Percentiles rank a stretch among this genome's conserved stretches.
Evolutionary conservation across 1,284 basidiomycete species (phyloP).

Genomic region (Tilletia walkeri): DNA sequence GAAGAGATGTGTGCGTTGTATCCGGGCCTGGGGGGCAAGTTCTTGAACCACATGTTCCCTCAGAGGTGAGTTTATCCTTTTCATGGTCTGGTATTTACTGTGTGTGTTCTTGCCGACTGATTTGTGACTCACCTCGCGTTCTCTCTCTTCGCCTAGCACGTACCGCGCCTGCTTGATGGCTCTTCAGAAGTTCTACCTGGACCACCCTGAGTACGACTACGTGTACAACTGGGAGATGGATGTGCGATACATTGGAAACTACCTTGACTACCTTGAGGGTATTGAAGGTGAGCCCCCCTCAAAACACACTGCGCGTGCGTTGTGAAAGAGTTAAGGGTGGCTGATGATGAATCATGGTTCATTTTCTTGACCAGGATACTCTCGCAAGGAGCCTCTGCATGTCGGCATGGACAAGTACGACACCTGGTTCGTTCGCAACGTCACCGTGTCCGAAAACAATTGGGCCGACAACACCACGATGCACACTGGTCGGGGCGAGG

Average conservation of each 20-base stretch:
- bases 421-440: conserved; percentile 52
- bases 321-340: too few relatives aligned
- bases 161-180: conserved; percentile 56
- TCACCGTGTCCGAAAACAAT: conserved; percentile 46
- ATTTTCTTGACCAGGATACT: conserved; percentile 24
- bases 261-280: conserved; percentile 54
- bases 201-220: conserved; percentile 55
- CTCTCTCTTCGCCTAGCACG: conserved; percentile 29
- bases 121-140: background rate
- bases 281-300: conserved; percentile 31
- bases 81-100: background rate
- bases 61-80: conserved; percentile 27
- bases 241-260: conserved; percentile 55
- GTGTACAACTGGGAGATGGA: conserved; percentile 57
- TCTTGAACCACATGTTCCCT: conserved; percentile 55
- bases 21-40: conserved; percentile 52
- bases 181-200: conserved; percentile 54
- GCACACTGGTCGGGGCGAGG: conserved; percentile 41
- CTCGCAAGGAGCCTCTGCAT: conserved; percentile 50
- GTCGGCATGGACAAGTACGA: conserved; percentile 56
- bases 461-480: conserved; percentile 44
- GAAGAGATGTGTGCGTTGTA: conserved; percentile 55
- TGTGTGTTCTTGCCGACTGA: background rate
- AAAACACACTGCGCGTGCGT: background rate
- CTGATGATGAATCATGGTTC: background rate